phyloP scores from a whole-genome alignment of 192 early-diverging fungal species.

The Backusella liffmaniae region DNA sequence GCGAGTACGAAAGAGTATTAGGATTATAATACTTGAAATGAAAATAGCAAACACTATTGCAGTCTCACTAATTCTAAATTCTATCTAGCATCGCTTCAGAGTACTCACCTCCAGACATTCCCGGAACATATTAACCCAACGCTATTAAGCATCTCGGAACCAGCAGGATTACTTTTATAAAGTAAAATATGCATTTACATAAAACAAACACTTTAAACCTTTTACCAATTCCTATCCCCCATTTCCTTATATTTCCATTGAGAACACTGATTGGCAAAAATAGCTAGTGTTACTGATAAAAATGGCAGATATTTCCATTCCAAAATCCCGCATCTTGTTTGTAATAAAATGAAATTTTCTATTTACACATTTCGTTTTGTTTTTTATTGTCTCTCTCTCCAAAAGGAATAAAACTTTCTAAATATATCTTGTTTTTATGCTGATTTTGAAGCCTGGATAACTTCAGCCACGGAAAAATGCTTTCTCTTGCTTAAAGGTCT shows the following conservation, averaged over 20 bases:
- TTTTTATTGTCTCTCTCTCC: background rate
- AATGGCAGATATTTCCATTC: background rate
- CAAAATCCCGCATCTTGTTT: background rate
- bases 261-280: too few relatives aligned
- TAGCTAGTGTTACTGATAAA: background rate
- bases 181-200: too few relatives aligned
- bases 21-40: too few relatives aligned
- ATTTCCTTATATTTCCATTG: too few relatives aligned
- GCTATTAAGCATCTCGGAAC: background rate
- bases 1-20: too few relatives aligned
- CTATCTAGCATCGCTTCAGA: too few relatives aligned
- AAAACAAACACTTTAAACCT: too few relatives aligned
- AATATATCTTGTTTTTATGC: background rate
- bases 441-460: slow-evolving; percentile 45
- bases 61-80: too few relatives aligned
- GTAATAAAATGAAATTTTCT: background rate
- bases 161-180: background rate
- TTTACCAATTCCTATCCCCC: too few relatives aligned
- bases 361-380: background rate
- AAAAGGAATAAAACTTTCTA: background rate
- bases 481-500: slow-evolving; percentile 85
- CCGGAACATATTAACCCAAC: too few relatives aligned
- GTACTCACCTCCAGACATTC: too few relatives aligned
- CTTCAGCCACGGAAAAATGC: slow-evolving; percentile 85
- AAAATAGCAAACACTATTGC: too few relatives aligned